Evolutionary conservation across 192 early-diverging fungal species (phyloP).

Genomic region (Phycomyces nitens): DNA sequence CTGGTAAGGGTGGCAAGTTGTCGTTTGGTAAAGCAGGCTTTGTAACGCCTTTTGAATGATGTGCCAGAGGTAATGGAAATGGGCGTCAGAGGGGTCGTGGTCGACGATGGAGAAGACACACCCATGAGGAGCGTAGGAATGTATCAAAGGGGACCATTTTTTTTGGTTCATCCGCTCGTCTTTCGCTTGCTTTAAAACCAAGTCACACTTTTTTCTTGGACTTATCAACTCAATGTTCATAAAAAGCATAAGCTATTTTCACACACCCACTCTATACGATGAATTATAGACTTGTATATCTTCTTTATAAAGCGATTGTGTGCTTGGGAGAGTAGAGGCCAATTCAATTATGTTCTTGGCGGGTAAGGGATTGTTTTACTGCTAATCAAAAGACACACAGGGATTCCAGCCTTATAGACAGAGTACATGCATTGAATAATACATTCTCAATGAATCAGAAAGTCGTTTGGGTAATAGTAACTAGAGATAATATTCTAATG

Average conservation of each 20-base stretch:
- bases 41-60: constrained; percentile 18
- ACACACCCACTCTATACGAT: too few species aligned
- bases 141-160: background rate
- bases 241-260: background rate
- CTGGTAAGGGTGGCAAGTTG: constrained; percentile 18
- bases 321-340: too few species aligned
- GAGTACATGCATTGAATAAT: too few species aligned
- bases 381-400: too few species aligned
- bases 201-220: constrained; percentile 3
- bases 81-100: constrained; percentile 10
- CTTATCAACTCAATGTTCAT: background rate
- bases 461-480: too few species aligned
- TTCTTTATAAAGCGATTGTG: too few species aligned
- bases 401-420: too few species aligned
- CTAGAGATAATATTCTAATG: too few species aligned
- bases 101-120: constrained; percentile 12
- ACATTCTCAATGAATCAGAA: too few species aligned
- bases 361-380: too few species aligned
- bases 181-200: background rate
- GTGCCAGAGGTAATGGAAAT: constrained; percentile 16
- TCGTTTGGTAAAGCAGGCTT: constrained; percentile 25
- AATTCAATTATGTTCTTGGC: too few species aligned
- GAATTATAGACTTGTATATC: too few species aligned
- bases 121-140: constrained; percentile 5
- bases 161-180: background rate